Evolutionary conservation across 257 asterid species (phyloP), one percentile per base, ranked within the genome.

Genomic region (Nicotiana sylvestris): DNA sequence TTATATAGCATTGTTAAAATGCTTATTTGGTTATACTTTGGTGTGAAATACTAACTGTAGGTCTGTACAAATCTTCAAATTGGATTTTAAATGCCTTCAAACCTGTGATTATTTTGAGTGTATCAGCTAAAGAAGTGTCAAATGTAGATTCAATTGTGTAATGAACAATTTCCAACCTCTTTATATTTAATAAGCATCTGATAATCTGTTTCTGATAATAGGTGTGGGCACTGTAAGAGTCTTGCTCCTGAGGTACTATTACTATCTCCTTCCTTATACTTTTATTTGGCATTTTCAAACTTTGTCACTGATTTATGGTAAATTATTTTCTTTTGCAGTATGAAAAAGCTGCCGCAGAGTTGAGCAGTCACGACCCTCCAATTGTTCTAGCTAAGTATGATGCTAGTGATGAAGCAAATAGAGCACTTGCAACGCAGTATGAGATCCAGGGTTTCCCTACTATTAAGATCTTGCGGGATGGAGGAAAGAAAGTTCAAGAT

Each of bases 201-300:
- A 1, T 51, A 17, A 76, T 64, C 15, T 77, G 30, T 57, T 82
- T 67, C 80, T 56, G 65, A 35, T 79, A 61, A 85, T 93, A 96
- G 99, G 98, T 96, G 99, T 85, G 99, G 99, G 2, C 97, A 93
- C 81, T 96, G 99, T 81, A 88, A 94, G 92, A 81, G 87, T 66
- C 98, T 96, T 46, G 98, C 98, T 76, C 99, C 99, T 3, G 99
- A 96, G 99, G 99, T 96, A 88, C 25, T 57, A 49, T 39, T 65
- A 43, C 49, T 43, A 43, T 66, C 35, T 56, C 61, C 46, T 18
- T 56, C 61, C 18, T 46, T 16, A 82, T 69, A 55, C 70, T 80
- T 78, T 17, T 32, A 35, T 53, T 76, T 85, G 57, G 66, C 46
- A 57, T 53, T 29, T 12, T 27, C 13, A 9, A 57, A 70, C 66